phyloP scores from a whole-genome alignment of 257 asterid species.

The Anisodus tanguticus region DNA sequence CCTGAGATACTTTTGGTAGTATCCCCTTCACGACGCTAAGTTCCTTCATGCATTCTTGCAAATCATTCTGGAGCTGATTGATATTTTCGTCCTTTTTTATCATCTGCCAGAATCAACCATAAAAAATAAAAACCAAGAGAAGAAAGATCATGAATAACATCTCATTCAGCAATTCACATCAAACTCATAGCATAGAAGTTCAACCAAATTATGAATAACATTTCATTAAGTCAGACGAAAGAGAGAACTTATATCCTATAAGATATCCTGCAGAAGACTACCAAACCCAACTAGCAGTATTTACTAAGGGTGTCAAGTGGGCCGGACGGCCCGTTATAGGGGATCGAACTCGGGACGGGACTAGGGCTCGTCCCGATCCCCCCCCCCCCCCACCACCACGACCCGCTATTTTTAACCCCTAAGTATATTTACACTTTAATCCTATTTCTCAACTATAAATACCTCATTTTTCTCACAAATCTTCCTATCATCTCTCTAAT shows the following conservation, averaged over 20 bases:
- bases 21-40: constrained; percentile 67
- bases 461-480: no score
- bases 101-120: constrained; percentile 50
- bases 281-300: not conserved
- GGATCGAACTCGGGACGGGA: no score
- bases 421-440: no score
- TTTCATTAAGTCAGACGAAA: not conserved
- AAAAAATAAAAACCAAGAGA: not conserved
- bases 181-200: not conserved
- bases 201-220: not conserved
- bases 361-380: no score
- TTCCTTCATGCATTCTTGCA: constrained; percentile 84
- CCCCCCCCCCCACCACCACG: no score
- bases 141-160: not conserved
- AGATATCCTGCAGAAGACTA: not conserved
- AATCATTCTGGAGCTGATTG: constrained; percentile 66
- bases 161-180: not conserved
- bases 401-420: no score
- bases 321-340: no score
- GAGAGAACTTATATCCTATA: not conserved
- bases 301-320: no score
- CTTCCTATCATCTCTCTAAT: no score
- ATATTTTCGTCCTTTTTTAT: constrained; percentile 79
- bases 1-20: constrained; percentile 82
- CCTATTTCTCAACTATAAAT: no score